Base-by-base conservation (phyloP, 441 rosid genomes). In the Cnidoscolus chayamansa region DNA sequence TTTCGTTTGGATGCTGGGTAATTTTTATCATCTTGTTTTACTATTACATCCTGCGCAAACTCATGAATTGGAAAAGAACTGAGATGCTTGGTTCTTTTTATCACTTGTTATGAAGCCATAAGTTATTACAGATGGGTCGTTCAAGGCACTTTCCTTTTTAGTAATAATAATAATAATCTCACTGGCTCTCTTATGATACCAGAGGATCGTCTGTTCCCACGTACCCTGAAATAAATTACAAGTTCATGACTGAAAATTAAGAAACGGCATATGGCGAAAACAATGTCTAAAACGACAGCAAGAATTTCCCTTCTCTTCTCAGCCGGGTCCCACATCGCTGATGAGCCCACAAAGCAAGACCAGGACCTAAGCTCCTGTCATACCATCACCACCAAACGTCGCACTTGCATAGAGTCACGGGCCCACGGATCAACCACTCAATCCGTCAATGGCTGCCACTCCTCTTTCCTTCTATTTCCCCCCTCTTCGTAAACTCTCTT, bases 381-480 rank as follows among this genome's bases (percentile, higher is more conserved):
- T 2, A 6, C 3, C 4, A 3, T 57, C 67, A 62, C 37, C 19
- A 16, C 67, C 63, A 43, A 1, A 7, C 10, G n/a, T 13, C 65
- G 0, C 67, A 32, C 67, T 37, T 65, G 49, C 32, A 3, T 40
- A 12, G 54, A n/a, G 47, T 25, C 25, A 25, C 25, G 25, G 25
- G 25, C 25, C 56, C 32, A 3, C 53, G 7, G 54, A n/a, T 30
- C 56, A 20, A 40, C 54, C 30, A 1, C 35, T 0, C 30, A 47
- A 17, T 15, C 25, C 45, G 35, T 57, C 70, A 32, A 79, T 85
- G 83, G 82, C 89, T 51, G 19, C 73, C 68, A 15, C 81, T 17
- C 69, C 45, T 72, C 40, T 82, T 70, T 51, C 76, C 10, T 50
- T 83, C 65, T 70, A 13, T 71, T 19, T 65, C 31, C 64, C 57